Evolutionary conservation across 352 stramenopile genomes (phyloP), one percentile per base, ranked within the genome.

Genomic region (Phytophthora multivora): DNA sequence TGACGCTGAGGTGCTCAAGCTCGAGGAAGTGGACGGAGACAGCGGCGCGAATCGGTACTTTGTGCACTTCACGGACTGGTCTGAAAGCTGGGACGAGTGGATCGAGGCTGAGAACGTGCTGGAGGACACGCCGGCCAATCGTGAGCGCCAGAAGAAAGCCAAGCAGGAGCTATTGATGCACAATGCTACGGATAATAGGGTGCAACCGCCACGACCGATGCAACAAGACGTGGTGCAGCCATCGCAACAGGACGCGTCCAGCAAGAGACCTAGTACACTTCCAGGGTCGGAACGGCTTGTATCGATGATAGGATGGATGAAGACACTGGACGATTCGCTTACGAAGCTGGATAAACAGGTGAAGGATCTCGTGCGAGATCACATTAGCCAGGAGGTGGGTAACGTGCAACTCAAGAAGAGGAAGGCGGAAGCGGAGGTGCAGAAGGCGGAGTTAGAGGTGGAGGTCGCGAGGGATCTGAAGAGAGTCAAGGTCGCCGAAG

Each of bases 391-490:
- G 16, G 65, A 73, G 41, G 52, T 45, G 4, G 39, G 41, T 6
- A 39, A 21, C 7, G 46, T 72, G 26, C 23, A 67, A 13, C 35
- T 72, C 2, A 55, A 60, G 47, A 72, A 72, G 41, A 53, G 64
- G 51, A 72, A 69, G 59, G 64, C 64, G 1, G 59, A 72, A 47
- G 58, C 64, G 9, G 59, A 72, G 9, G 64, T 72, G 39, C 64
- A 72, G n/a, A 68, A 68, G 40, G 64, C 64, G 3, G 64, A 72
- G 51, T 51, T 72, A 11, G 64, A 65, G 26, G 51, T 73, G 19
- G 48, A 73, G n/a, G 60, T 70, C 23, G 66, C 59, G 10, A 60
- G 59, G 21, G 61, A 73, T 41, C 59, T 77, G 21, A 77, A 77
- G 40, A 49, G 69, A 46, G 52, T 73, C 15, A 70, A 66, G 26